Evolutionary conservation across 768 basidiomycete species (phyloP), one percentile per base, ranked within the genome.

Genomic region (Lactarius quietus): DNA sequence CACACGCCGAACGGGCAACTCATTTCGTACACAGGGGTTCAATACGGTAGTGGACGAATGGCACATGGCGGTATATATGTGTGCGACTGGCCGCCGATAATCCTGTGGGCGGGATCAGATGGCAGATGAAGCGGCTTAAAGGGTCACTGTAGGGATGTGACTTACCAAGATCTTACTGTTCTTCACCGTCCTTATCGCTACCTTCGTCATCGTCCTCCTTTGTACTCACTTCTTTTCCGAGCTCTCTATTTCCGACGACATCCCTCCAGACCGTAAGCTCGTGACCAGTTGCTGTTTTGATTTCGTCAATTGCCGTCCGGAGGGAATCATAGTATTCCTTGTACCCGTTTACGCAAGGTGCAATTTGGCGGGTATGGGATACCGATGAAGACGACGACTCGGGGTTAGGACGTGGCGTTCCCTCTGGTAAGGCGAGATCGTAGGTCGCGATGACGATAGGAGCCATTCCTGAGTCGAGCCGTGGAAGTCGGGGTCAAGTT

Each of bases 231-330:
- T 91, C 89, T 70, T 89, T 90, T 18, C 71, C 79, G 70, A 82
- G 73, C 73, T 92, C 90, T 8, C 75, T 72, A 56, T 81, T 87
- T 15, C 89, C 88, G 6, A 91, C 85, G 7, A 82, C 81, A 74
- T 92, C 89, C 70, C 87, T 81, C 90, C 89, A 92, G 6, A 74
- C 80, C 0, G 90, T 92, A 74, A 92, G 73, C 68, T 90, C 87
- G 52, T 84, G 80, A 12, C 90, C 90, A 5, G 89, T 69, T 33
- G 79, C 76, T 51, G 77, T 78, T 67, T 79, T 84, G 33, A 87
- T 87, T 39, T 78, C 75, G 38, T 76, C 76, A 57, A 92, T 77
- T 23, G 84, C 78, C 6, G 69, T 74, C 65, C 79, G 77, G 45
- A 92, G 73, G 2, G 74, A 76, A 1, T 74, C 72, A 63, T 90